Conservation (phyloP, 805 yeast genomes). For the Starmerella stigmatis region DNA sequence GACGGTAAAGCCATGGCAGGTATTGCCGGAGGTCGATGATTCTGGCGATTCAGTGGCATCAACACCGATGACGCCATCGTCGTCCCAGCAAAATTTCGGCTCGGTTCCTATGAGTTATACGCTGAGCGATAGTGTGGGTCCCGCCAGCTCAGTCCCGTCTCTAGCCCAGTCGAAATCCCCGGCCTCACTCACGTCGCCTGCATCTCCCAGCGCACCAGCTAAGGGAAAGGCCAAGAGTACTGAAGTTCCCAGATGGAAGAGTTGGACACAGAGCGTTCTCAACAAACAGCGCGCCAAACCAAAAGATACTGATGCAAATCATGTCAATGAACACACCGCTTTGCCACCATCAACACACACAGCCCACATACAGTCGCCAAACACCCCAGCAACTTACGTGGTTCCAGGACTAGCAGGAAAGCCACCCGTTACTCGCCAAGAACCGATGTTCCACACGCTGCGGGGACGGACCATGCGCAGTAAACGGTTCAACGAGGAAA, state of each 20-base stretch:
- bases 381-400: background rate
- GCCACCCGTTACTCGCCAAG: background rate
- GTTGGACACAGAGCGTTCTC: conserved; percentile 2
- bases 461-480: conserved; percentile 35
- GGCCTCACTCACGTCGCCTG: background rate
- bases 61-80: conserved; percentile 4
- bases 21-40: background rate
- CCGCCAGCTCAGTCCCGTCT: background rate
- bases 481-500: conserved; percentile 62
- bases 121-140: background rate
- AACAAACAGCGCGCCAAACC: conserved; percentile 3
- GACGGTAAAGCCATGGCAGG: background rate
- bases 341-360: too few species aligned
- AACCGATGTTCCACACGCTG: conserved; percentile 23
- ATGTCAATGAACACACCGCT: too few species aligned
- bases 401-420: background rate
- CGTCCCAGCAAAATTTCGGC: background rate
- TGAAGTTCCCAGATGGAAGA: background rate
- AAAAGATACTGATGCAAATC: background rate
- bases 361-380: background rate
- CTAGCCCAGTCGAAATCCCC: background rate
- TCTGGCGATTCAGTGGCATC: background rate
- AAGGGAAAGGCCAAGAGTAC: background rate
- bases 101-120: conserved; percentile 1
- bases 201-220: background rate